A percentile compares a stretch with the other conserved stretches of the same genome.
phyloP scores from a whole-genome alignment of 106 monocot genomes.

The Dendrobium chrysotoxum region DNA sequence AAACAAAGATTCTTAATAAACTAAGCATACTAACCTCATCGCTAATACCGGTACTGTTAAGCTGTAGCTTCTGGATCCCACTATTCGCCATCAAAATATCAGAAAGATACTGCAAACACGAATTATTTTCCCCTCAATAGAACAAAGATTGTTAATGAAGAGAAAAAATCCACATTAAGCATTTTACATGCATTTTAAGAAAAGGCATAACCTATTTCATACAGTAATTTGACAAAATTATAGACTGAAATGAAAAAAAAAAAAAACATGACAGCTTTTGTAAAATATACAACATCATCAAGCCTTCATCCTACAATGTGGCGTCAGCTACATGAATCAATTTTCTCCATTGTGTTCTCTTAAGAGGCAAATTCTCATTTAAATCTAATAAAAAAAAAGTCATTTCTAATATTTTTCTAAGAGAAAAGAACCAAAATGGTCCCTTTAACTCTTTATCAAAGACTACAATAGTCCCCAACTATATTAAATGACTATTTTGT shows the following conservation, averaged over 20 bases:
- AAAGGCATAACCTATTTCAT: neutral
- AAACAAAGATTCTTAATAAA: neutral
- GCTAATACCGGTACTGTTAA: conserved; percentile 86
- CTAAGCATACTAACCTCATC: conserved; percentile 68
- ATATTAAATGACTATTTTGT: no score
- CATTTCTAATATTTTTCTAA: no score
- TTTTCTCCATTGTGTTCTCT: no score
- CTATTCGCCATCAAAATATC: conserved; percentile 68
- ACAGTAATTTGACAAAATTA: neutral
- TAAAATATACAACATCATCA: neutral
- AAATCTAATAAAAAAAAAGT: no score
- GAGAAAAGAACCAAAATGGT: no score
- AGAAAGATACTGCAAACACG: conserved; percentile 69
- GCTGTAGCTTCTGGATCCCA: conserved; percentile 87
- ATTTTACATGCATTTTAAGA: neutral
- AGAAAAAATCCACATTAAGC: neutral
- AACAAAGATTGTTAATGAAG: neutral
- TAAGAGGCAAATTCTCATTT: no score
- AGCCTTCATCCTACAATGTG: no score
- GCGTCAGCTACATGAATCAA: no score
- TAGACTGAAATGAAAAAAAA: neutral
- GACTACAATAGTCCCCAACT: no score
- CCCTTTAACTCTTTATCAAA: no score
- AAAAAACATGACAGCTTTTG: neutral
- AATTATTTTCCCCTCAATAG: conserved; percentile 15